Percentiles rank a stretch among this genome's conserved stretches.
These are phyloP conservation scores for Magnolia changhungtana DNA, from an alignment of 164 flowering plant genomes.

Conservation along the genomic window DNA sequence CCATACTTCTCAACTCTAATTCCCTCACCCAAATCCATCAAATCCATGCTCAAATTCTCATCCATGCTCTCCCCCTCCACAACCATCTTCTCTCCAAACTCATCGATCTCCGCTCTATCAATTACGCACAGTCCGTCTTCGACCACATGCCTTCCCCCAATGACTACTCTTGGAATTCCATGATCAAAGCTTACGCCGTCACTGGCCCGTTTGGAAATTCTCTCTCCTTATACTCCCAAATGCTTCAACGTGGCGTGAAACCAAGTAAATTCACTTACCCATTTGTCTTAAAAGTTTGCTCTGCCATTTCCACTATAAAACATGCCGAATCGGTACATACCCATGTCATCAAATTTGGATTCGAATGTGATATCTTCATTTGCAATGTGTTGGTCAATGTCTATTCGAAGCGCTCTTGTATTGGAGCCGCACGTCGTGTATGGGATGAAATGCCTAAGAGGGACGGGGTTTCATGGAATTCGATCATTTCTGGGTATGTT, in stretches of 20 bases:
- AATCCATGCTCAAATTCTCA: conserved; percentile 33
- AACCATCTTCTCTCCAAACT: conserved; percentile 25
- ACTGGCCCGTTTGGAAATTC: conserved; percentile 19
- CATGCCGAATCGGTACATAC: conserved; percentile 7
- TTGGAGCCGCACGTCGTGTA: conserved; percentile 16
- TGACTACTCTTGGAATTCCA: conserved; percentile 28
- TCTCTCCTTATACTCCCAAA: conserved; percentile 18
- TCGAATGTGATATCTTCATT: conserved; percentile 7
- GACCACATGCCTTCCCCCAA: conserved; percentile 21
- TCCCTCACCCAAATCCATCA: conserved; percentile 22
- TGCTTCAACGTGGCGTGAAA: conserved; percentile 18
- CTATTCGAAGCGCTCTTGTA: conserved; percentile 24
- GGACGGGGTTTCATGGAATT: conserved; percentile 37
- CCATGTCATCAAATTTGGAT: conserved; percentile 17
- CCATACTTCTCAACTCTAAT: conserved; percentile 12
- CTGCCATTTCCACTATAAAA: conserved; percentile 12
- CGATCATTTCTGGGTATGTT: conserved; percentile 30
- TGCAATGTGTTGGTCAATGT: conserved; percentile 12
- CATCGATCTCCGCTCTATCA: conserved; percentile 16
- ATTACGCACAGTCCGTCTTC: conserved; percentile 25
- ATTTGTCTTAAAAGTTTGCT: conserved; percentile 30
- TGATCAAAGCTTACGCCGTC: conserved; percentile 24
- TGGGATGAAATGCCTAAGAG: conserved; percentile 30
- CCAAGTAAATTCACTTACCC: conserved; percentile 36
- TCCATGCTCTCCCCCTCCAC: conserved; percentile 18